Evolutionary conservation across 148 eudicot species (phyloP).

Genomic region (Silene latifolia): DNA sequence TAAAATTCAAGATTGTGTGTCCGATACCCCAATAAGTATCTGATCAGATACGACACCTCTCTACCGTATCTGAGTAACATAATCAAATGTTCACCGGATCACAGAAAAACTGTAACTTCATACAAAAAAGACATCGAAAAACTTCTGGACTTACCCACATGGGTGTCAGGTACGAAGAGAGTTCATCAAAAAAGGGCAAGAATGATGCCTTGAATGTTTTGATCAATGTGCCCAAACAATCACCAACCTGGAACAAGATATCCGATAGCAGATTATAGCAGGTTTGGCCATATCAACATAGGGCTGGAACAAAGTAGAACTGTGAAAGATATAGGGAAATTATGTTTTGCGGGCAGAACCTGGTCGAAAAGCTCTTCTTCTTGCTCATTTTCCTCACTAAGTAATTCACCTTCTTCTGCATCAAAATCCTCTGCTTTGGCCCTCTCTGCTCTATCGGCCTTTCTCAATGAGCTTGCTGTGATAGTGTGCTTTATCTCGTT

Average conservation of each 20-base stretch:
- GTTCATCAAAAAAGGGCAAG: conserved; percentile 45
- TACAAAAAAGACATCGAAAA: background rate
- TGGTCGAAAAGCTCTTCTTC: conserved; percentile 46
- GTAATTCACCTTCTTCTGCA: conserved; percentile 40
- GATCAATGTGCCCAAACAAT: conserved; percentile 44
- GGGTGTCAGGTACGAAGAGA: conserved; percentile 36
- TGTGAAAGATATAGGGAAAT: background rate
- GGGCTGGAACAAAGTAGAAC: background rate
- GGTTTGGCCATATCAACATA: background rate
- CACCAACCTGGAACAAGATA: conserved; percentile 33
- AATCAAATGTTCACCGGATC: background rate
- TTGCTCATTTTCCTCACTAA: conserved; percentile 47
- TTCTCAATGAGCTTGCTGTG: conserved; percentile 36
- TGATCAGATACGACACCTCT: too few relatives aligned
- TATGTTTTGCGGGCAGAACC: conserved; percentile 16
- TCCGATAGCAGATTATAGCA: background rate
- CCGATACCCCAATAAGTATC: too few relatives aligned
- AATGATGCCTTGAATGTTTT: conserved; percentile 43
- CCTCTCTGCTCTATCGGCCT: conserved; percentile 37
- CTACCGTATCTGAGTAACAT: too few relatives aligned
- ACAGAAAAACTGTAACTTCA: background rate
- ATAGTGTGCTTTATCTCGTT: conserved; percentile 37
- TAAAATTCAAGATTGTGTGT: too few relatives aligned
- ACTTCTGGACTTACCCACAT: conserved; percentile 41
- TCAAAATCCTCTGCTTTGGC: conserved; percentile 44